Evolutionary conservation across 1,139 yeast genomes (phyloP), one percentile per base, ranked within the genome.

Genomic region (Debaryomyces robertsiae): DNA sequence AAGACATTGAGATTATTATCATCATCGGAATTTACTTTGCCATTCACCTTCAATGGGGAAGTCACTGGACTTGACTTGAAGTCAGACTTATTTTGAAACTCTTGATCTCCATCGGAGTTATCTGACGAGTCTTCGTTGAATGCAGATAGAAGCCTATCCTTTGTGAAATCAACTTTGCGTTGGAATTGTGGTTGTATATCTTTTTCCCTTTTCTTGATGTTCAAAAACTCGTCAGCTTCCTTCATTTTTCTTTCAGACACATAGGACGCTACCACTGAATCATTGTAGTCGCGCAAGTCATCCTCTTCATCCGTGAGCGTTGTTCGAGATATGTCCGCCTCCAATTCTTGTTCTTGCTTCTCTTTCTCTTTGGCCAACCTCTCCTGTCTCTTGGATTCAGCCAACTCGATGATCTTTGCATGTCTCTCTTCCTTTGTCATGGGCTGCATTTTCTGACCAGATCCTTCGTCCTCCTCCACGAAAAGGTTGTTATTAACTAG

Each of bases 281-380:
- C 59, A 38, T 53, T 52, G 6, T 52, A 46, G 13, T 51, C 60
- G 9, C 54, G 55, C 32, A 64, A 44, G 41, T 69, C 77, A 16
- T 65, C 52, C 44, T 72, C 77, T 46, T 71, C 77, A 41, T 72
- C 77, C 1, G 75, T 67, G 15, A 71, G 51, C 1, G 76, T 53
- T 0, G 61, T 58, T 36, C 53, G 63, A 1, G 70, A 48, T 16
- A 71, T 55, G 38, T 72, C 77, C 2, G 63, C 62, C 37, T 62
- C 64, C 24, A 69, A 54, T 32, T 45, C 46, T 36, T 59, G 53
- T 41, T 53, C 47, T 18, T 53, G 49, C 25, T 47, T 44, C 36
- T 48, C 50, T n/a, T 47, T 44, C 36, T 48, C 22, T 30, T 49
- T 44, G 23, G 44, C 44, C 27, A 57, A 46, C 22, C 68, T 46